Evolutionary conservation across 2,329 filamentous ascomycete genomes (phyloP), one percentile per base, ranked within the genome.

Genomic region (Knoxdaviesia proteae): DNA sequence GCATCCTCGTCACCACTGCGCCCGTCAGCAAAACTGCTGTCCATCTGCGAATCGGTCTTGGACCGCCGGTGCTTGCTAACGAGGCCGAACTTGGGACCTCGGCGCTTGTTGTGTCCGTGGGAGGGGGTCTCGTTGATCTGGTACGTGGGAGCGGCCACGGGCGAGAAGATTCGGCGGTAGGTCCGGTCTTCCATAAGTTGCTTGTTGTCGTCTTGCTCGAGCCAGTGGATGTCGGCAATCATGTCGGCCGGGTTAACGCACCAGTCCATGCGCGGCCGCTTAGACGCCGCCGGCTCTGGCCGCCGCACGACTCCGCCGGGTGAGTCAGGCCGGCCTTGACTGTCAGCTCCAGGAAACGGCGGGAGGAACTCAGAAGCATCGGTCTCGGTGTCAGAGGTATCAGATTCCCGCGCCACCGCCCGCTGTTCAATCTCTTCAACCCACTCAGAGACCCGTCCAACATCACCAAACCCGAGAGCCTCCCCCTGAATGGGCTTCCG

Each of bases 191-290:
- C 82, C 37, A 94, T 79, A 32, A 86, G 65, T 42, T 68, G 69
- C 56, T 87, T 92, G 58, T 94, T 86, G 45, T 78, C 66, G 33
- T 71, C 74, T 52, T 87, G 77, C 55, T 94, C 84, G 29, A 92
- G 62, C 90, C 90, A 98, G 53, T 87, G 84, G 1, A 80, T 69
- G 61, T 98, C 90, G 5, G 87, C 87, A 39, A 96, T 64, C 57
- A 94, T 69, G 55, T 96, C 87, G 44, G 82, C 77, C 0, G 88
- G 83, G 38, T 80, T 74, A 11, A 87, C 74, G 36, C 74, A 69
- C 90, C 90, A 96, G 53, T 93, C 86, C 30, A 86, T 75, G 46
- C 83, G 74, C 1, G 81, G 78, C 40, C 84, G 73, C 46, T 55
- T 59, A 45, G 56, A 59, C 38, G 58, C 62, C 46, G 58, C 54